Evolutionary conservation across 2,329 filamentous ascomycete species (phyloP).

Genomic region (Fusarium sp.): DNA sequence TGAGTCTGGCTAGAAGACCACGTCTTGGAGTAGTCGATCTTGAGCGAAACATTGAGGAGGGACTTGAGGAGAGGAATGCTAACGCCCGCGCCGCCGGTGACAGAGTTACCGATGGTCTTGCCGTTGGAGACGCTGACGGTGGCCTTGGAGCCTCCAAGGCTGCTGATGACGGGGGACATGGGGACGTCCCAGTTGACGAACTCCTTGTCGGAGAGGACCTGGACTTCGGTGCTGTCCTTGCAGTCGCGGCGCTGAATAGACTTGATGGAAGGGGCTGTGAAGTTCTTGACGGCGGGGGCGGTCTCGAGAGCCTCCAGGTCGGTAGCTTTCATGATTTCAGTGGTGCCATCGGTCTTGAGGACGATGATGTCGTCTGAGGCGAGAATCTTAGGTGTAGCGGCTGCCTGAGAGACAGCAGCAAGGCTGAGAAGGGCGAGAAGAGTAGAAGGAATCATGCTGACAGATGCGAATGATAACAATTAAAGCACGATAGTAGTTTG

Average conservation of each 20-base stretch:
- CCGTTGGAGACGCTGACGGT: slow-evolving; percentile 27
- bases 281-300: neutral
- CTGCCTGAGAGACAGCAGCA: slow-evolving; percentile 30
- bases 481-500: neutral
- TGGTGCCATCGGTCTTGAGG: slow-evolving; percentile 31
- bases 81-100: slow-evolving; percentile 13
- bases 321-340: slow-evolving; percentile 35
- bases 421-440: slow-evolving; percentile 30
- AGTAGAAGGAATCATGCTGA: slow-evolving; percentile 31
- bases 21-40: slow-evolving; percentile 22
- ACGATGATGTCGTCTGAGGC: slow-evolving; percentile 36
- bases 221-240: slow-evolving; percentile 36
- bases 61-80: slow-evolving; percentile 1
- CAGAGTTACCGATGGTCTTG: slow-evolving; percentile 30
- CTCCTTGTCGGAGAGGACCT: slow-evolving; percentile 34
- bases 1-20: slow-evolving; percentile 35
- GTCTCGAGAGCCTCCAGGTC: slow-evolving; percentile 34
- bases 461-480: neutral
- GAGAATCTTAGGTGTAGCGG: slow-evolving; percentile 13
- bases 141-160: slow-evolving; percentile 22
- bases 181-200: slow-evolving; percentile 42
- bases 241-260: slow-evolving; percentile 18
- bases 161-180: slow-evolving; percentile 41
- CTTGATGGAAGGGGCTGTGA: neutral
- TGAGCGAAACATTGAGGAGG: slow-evolving; percentile 19